Evolutionary conservation across 2,329 filamentous ascomycete species (phyloP).

Genomic region (Pyrenophora seminiperda): DNA sequence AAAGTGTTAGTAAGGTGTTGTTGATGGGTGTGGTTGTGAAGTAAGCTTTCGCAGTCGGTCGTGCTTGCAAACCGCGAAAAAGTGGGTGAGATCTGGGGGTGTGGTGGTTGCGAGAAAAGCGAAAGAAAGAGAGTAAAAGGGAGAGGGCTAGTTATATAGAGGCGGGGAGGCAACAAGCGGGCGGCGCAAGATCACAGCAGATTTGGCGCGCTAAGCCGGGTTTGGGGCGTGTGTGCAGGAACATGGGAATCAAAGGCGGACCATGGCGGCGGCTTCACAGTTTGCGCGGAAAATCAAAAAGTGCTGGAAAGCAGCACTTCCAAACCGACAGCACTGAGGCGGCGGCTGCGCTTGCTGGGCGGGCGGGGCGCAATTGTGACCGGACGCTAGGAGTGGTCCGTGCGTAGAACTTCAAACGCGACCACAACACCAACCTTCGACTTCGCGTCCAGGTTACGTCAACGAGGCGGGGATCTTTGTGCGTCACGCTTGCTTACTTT

Average conservation of each 20-base stretch:
- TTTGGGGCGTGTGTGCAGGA: constrained; percentile 24
- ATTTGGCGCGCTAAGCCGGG: constrained; percentile 32
- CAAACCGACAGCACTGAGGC: constrained; percentile 10
- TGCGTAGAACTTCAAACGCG: constrained; percentile 18
- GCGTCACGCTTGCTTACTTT: too few relatives aligned
- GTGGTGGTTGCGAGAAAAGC: constrained; percentile 21
- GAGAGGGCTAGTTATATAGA: constrained; percentile 30
- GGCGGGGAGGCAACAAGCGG: constrained; percentile 25
- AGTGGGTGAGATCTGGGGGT: constrained; percentile 15
- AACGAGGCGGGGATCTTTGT: too few relatives aligned
- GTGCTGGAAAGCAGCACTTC: constrained; percentile 30
- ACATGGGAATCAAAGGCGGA: constrained; percentile 24
- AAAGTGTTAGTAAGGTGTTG: constrained; percentile 31
- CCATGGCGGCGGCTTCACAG: constrained; percentile 19
- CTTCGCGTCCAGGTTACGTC: neutral
- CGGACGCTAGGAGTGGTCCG: constrained; percentile 3
- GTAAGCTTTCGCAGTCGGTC: constrained; percentile 6
- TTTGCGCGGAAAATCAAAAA: constrained; percentile 23
- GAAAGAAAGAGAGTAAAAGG: constrained; percentile 15
- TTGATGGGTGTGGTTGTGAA: constrained; percentile 23
- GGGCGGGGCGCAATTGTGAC: constrained; percentile 1
- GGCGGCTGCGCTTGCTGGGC: constrained; percentile 6
- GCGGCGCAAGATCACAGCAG: constrained; percentile 35
- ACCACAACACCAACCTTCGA: constrained; percentile 8
- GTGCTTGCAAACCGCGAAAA: constrained; percentile 11